These are phyloP conservation scores for Aureobasidium sp. DNA, from an alignment of 2,329 filamentous ascomycete genomes.

Conservation along the genomic window DNA sequence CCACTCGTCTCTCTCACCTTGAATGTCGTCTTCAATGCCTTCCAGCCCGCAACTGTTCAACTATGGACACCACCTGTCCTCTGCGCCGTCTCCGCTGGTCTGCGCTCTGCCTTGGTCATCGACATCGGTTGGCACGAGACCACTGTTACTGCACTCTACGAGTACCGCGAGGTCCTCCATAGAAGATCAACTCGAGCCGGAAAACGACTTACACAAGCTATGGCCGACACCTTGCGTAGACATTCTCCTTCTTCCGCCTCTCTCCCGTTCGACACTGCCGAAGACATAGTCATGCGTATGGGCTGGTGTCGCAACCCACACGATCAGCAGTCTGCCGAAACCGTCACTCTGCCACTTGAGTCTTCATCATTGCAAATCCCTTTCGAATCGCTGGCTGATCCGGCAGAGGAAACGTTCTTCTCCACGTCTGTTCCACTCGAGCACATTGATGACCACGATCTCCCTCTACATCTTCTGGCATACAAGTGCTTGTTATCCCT, in stretches of 20 bases:
- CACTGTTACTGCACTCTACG: conserved; percentile 76
- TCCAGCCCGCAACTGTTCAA: conserved; percentile 73
- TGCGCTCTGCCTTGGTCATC: conserved; percentile 78
- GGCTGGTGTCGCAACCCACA: conserved; percentile 58
- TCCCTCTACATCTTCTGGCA: conserved; percentile 67
- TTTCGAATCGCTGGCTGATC: conserved; percentile 63
- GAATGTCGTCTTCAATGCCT: conserved; percentile 74
- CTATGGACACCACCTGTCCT: conserved; percentile 73
- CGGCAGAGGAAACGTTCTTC: conserved; percentile 71
- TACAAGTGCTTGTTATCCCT: conserved; percentile 69
- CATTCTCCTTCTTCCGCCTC: conserved; percentile 26
- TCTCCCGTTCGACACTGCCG: conserved; percentile 66
- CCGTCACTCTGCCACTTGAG: conserved; percentile 31
- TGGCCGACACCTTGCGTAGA: conserved; percentile 47
- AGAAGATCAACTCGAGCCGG: conserved; percentile 67
- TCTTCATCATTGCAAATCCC: conserved; percentile 55
- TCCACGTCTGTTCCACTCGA: conserved; percentile 43
- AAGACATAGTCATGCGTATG: conserved; percentile 68
- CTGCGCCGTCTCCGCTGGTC: conserved; percentile 67
- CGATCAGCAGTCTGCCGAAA: conserved; percentile 31
- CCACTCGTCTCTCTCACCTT: conserved; percentile 69
- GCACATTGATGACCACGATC: conserved; percentile 80
- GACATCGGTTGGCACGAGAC: conserved; percentile 94
- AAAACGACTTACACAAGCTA: conserved; percentile 58
- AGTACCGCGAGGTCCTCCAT: conserved; percentile 74